phyloP scores from a whole-genome alignment of 306 rosid genomes.

The Quercus dentata region DNA sequence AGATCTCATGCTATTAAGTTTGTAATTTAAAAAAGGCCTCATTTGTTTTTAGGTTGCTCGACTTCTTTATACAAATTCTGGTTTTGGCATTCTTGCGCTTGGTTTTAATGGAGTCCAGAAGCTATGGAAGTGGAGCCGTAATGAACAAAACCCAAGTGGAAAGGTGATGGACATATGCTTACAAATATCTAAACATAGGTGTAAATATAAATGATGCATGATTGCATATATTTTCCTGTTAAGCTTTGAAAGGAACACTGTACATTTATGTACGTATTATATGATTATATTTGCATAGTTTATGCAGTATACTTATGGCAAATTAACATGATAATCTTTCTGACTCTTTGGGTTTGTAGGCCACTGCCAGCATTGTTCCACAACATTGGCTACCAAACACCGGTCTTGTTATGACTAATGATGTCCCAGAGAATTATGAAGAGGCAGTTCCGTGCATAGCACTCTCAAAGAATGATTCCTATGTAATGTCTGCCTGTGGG shows the following conservation, averaged over 20 bases:
- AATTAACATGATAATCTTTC: constrained; percentile 8
- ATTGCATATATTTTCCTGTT: neutral
- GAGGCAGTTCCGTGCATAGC: constrained; percentile 88
- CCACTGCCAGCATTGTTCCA: constrained; percentile 77
- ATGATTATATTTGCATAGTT: neutral
- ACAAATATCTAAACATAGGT: neutral
- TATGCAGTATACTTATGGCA: neutral
- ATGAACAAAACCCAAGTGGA: constrained; percentile 63
- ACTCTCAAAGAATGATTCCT: constrained; percentile 82
- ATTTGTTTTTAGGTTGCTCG: constrained; percentile 51
- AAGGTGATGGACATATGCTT: constrained; percentile 45
- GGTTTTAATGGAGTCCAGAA: constrained; percentile 81
- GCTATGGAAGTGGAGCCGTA: constrained; percentile 86
- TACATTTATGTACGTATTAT: neutral
- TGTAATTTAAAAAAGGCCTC: neutral
- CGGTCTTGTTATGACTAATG: constrained; percentile 86
- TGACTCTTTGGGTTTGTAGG: constrained; percentile 54
- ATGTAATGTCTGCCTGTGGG: constrained; percentile 86
- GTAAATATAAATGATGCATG: neutral
- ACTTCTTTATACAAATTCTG: constrained; percentile 73
- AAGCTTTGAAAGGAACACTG: neutral
- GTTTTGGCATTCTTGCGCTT: constrained; percentile 79
- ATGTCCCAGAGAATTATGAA: constrained; percentile 68
- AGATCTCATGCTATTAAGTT: neutral
- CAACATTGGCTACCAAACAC: constrained; percentile 83